Evolutionary conservation across 495 filamentous ascomycete genomes (phyloP), one percentile per base, ranked within the genome.

Genomic region (Cudoniella acicularis): DNA sequence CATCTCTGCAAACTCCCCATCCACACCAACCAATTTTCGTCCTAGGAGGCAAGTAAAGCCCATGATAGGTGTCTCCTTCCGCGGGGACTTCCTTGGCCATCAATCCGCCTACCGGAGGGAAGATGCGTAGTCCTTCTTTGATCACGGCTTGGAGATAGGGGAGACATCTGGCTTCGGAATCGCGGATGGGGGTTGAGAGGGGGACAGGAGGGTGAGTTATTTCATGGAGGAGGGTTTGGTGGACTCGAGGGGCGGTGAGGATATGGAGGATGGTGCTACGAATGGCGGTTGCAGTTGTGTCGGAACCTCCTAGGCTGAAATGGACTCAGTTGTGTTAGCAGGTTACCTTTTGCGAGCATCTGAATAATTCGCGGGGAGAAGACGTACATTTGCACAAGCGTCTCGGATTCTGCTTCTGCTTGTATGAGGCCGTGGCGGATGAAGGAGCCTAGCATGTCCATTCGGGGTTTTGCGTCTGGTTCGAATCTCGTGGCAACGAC

Each of bases 261-360:
- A 87, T 64, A 60, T 81, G 79, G 30, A 79, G 69, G 40, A 88
- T 69, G 49, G 85, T 72, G 2, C 73, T 74, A 40, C 80, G 78
- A 66, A 88, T 78, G 17, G 79, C 75, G 2, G 79, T 82, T 0
- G 83, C 82, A 0, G 83, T 86, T 1, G 83, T 86, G 57, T 89
- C 86, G 10, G 80, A 79, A 4, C 83, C 85, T 0, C 84, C 85
- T 1, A 84, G n/a, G 18, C 68, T 60, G 23, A 24, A 16, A 23
- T 17, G 8, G 43, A 47, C 17, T 47, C 13, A 36, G 30, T 13
- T 36, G 30, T 13, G 6, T 45, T 16, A 11, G 10, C 26, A 21
- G 27, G n/a, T 21, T 11, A 42, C 3, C n/a, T n/a, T n/a, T n/a
- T n/a, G n/a, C n/a, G n/a, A n/a, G n/a, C n/a, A n/a, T 20, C 4